Percentiles rank a stretch among this genome's conserved stretches.
These are phyloP conservation scores for Hibiscus tridactylites DNA, from an alignment of 345 rosid genomes.

Conservation along the genomic window DNA sequence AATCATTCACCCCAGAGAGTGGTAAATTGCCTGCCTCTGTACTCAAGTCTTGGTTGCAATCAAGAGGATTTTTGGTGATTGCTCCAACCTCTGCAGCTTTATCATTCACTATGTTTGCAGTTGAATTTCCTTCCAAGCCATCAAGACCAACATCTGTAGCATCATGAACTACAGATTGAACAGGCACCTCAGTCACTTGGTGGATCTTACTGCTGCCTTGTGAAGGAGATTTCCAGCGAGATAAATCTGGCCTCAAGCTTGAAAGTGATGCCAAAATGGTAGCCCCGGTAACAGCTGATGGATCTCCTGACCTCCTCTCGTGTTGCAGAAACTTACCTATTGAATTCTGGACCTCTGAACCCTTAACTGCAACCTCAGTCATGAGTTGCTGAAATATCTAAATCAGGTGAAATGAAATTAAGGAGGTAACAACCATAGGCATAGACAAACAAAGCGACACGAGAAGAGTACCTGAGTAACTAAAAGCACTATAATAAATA, in stretches of 20 bases:
- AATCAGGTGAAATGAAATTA: constrained; percentile 15
- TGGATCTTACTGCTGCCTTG: constrained; percentile 36
- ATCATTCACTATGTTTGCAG: constrained; percentile 38
- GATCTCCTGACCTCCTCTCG: constrained; percentile 63
- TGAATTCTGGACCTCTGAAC: constrained; percentile 40
- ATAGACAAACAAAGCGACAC: background rate
- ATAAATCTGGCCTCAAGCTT: constrained; percentile 44
- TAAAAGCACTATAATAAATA: background rate
- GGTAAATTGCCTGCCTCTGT: constrained; percentile 65
- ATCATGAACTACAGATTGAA: background rate
- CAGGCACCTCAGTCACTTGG: constrained; percentile 36
- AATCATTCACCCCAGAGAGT: constrained; percentile 58
- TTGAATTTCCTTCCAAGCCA: constrained; percentile 48
- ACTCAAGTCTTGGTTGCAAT: constrained; percentile 53
- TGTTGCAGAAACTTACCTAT: constrained; percentile 42
- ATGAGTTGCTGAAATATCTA: constrained; percentile 70
- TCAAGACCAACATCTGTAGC: constrained; percentile 44
- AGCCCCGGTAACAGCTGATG: constrained; percentile 68
- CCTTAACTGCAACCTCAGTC: constrained; percentile 43
- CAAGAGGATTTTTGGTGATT: constrained; percentile 31
- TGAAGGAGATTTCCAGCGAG: constrained; percentile 48
- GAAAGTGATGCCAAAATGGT: constrained; percentile 66
- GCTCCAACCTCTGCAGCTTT: constrained; percentile 58
- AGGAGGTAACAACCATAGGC: constrained; percentile 22
- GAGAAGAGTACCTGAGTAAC: background rate